Conservation (phyloP, 2,329 filamentous ascomycete genomes). For the Verticillium zaregamsianum region DNA sequence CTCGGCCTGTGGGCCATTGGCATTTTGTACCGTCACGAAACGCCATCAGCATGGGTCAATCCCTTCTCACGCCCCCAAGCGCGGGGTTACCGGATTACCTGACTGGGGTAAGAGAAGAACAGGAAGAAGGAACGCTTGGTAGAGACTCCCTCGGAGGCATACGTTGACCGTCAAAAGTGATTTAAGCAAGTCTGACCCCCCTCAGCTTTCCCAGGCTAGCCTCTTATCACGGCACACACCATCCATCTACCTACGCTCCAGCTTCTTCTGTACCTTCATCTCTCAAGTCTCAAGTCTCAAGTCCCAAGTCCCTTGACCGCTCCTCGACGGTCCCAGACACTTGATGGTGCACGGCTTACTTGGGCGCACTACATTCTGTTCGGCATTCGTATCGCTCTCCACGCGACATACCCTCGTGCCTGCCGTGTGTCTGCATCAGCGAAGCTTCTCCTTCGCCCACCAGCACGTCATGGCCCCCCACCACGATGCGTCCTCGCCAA, state of each 20-base stretch:
- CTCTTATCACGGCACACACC: neutral
- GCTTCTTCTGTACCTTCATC: neutral
- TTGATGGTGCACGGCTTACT: neutral
- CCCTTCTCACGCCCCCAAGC: neutral
- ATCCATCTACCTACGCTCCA: neutral
- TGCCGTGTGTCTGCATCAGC: neutral
- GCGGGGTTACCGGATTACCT: neutral
- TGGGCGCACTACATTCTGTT: neutral
- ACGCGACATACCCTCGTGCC: neutral
- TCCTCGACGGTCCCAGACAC: neutral
- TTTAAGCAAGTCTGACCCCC: neutral
- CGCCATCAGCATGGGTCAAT: neutral
- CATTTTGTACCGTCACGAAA: neutral
- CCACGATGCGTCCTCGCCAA: constrained; percentile 42
- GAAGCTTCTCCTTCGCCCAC: neutral
- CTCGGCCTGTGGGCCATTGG: neutral
- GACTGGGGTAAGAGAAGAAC: neutral
- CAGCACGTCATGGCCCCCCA: constrained; percentile 38
- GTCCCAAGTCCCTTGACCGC: neutral
- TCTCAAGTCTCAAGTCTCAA: no score
- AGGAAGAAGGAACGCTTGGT: neutral
- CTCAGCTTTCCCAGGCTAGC: neutral
- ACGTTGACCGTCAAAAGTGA: neutral
- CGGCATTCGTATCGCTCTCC: neutral
- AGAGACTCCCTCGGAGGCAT: neutral